Percentiles rank a stretch among this genome's conserved stretches.
These are phyloP conservation scores for Phytophthora sojae DNA, from an alignment of 352 stramenopile genomes.

Conservation along the genomic window DNA sequence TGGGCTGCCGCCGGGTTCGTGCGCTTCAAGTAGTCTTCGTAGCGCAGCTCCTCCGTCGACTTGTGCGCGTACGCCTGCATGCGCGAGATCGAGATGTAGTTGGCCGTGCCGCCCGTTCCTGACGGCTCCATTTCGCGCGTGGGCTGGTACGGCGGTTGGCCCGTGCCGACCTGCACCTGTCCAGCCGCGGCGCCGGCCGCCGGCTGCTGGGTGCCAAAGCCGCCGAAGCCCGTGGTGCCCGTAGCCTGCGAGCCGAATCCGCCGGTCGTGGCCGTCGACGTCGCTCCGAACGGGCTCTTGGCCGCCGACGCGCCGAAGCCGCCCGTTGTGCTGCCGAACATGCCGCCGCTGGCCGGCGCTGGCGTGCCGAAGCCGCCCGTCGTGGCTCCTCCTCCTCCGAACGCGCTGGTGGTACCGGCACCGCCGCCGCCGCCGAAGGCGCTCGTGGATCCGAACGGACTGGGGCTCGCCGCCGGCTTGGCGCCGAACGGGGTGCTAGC, in stretches of 20 bases:
- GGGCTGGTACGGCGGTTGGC: constrained; percentile 70
- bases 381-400: constrained; percentile 43
- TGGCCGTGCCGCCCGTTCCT: constrained; percentile 61
- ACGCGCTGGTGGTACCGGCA: constrained; percentile 42
- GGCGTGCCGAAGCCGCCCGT: constrained; percentile 51
- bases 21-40: constrained; percentile 84
- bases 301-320: constrained; percentile 50
- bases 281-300: constrained; percentile 61
- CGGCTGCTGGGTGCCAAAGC: constrained; percentile 48
- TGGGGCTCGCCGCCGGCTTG: constrained; percentile 61
- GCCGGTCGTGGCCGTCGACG: constrained; percentile 41
- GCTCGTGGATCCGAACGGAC: constrained; percentile 68
- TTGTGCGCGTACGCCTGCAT: constrained; percentile 83
- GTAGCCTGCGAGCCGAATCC: constrained; percentile 58
- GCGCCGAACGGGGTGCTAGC: constrained; percentile 59
- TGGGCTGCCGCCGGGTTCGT: constrained; percentile 64
- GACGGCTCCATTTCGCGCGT: constrained; percentile 72
- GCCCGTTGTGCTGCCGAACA: constrained; percentile 50
- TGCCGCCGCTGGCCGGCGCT: constrained; percentile 35
- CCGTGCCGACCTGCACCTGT: constrained; percentile 72
- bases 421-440: constrained; percentile 63
- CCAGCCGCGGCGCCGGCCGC: constrained; percentile 24
- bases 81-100: constrained; percentile 73
- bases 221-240: constrained; percentile 40
- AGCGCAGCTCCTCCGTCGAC: constrained; percentile 76